Conservation (phyloP, 495 filamentous ascomycete species). For the Lasiosphaeria miniovina region DNA sequence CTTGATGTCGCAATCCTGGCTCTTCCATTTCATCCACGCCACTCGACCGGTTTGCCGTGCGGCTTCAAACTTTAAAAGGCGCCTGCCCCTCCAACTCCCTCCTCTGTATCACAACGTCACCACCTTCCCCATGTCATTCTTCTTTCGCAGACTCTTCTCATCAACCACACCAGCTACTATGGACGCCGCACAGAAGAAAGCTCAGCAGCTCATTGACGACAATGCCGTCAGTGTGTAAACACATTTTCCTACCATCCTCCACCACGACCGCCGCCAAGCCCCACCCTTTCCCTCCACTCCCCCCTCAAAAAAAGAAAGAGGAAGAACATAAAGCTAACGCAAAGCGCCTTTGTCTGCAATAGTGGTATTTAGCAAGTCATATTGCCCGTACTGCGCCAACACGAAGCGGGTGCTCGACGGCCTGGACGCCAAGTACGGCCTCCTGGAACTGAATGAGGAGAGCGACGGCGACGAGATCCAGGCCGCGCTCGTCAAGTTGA, state of each 20-base stretch:
- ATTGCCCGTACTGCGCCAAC: conserved; percentile 90
- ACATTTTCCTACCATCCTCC: neutral
- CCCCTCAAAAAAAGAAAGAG: too few species aligned
- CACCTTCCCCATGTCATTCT: conserved; percentile 63
- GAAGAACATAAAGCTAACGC: too few species aligned
- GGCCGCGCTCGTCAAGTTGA: conserved; percentile 74
- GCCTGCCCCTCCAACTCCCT: conserved; percentile 11
- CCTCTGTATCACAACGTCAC: conserved; percentile 18
- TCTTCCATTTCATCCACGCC: too few species aligned
- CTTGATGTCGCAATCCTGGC: too few species aligned
- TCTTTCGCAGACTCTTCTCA: conserved; percentile 72
- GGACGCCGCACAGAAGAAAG: conserved; percentile 84
- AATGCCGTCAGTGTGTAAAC: conserved; percentile 75
- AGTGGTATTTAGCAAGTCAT: conserved; percentile 96
- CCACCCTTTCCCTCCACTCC: neutral
- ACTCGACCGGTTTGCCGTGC: neutral
- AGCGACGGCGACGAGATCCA: conserved; percentile 82
- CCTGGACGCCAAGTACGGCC: conserved; percentile 66
- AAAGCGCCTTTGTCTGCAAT: too few species aligned
- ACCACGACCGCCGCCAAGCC: neutral
- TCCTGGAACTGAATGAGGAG: conserved; percentile 81
- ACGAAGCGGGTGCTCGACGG: conserved; percentile 70
- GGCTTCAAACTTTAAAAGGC: conserved; percentile 14
- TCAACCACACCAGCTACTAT: conserved; percentile 62
- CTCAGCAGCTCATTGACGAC: conserved; percentile 83